These are phyloP conservation scores for Ceratocystiopsis sp. DNA, from an alignment of 2,329 filamentous ascomycete species.

Conservation along the genomic window DNA sequence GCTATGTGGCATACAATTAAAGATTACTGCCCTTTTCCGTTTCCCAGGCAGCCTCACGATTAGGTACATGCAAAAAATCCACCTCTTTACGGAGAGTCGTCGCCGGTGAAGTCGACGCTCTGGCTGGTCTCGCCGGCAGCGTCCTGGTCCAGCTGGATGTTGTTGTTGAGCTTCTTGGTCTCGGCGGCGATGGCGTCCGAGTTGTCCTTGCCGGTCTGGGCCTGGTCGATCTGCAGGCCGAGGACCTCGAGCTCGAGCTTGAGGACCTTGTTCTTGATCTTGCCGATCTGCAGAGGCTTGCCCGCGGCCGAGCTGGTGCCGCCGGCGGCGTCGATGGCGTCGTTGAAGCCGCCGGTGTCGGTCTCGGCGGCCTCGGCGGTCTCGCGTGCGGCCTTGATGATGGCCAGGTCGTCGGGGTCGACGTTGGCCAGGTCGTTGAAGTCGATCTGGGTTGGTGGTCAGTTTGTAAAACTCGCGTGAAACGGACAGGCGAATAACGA, in stretches of 20 bases:
- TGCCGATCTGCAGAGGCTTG: slow-evolving; percentile 31
- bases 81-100: slow-evolving; percentile 4
- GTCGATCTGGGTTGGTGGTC: slow-evolving; percentile 20
- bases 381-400: slow-evolving; percentile 30
- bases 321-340: slow-evolving; percentile 29
- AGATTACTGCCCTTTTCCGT: too few species aligned
- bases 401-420: slow-evolving; percentile 28
- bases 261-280: slow-evolving; percentile 44
- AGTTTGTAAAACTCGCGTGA: neutral
- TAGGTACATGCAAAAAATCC: too few species aligned
- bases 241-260: slow-evolving; percentile 37
- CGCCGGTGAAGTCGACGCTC: slow-evolving; percentile 19
- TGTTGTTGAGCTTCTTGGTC: slow-evolving; percentile 34
- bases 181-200: slow-evolving; percentile 26
- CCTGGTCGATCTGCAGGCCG: slow-evolving; percentile 31
- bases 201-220: slow-evolving; percentile 26
- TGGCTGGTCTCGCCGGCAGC: slow-evolving; percentile 19
- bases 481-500: neutral
- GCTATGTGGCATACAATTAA: too few species aligned
- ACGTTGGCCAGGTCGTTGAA: slow-evolving; percentile 27
- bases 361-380: slow-evolving; percentile 37
- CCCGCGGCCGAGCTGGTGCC: slow-evolving; percentile 19
- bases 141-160: slow-evolving; percentile 24
- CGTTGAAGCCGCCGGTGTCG: slow-evolving; percentile 32
- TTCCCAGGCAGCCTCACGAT: too few species aligned